phyloP scores from a whole-genome alignment of 164 flowering plant species.

The Kingdonia uniflora region DNA sequence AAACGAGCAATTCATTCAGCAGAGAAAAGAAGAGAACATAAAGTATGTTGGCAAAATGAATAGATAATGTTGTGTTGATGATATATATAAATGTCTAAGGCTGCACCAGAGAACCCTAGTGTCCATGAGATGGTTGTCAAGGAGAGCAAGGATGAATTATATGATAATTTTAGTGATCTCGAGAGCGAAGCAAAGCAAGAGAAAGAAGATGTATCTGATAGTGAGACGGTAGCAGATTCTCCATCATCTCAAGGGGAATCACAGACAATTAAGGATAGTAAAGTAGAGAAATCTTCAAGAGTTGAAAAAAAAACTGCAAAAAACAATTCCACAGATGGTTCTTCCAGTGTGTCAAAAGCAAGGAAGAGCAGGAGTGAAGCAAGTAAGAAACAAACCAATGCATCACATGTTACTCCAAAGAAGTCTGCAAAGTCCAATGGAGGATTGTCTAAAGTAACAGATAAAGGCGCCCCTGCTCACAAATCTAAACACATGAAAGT shows the following conservation, averaged over 20 bases:
- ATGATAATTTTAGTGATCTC: conserved; percentile 31
- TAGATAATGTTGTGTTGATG: no score
- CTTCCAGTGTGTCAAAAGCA: conserved; percentile 18
- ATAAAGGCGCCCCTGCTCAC: conserved; percentile 17
- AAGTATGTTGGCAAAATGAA: no score
- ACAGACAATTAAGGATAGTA: conserved; percentile 39
- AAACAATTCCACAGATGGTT: conserved; percentile 17
- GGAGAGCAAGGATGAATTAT: conserved; percentile 25
- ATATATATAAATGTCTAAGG: no score
- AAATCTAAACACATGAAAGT: conserved; percentile 24
- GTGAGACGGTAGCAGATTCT: conserved; percentile 51
- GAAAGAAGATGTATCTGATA: conserved; percentile 63
- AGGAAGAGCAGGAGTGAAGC: conserved; percentile 22
- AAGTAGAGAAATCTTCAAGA: conserved; percentile 25
- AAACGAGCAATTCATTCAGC: no score
- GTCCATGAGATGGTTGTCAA: conserved; percentile 21
- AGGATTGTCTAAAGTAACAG: conserved; percentile 13
- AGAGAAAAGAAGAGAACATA: no score
- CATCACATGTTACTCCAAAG: conserved; percentile 21
- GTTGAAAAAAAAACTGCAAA: conserved; percentile 22
- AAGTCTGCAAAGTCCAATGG: conserved; percentile 24
- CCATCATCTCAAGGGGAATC: conserved; percentile 62
- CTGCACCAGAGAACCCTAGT: no score
- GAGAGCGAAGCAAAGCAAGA: conserved; percentile 33
- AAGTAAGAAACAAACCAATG: conserved; percentile 20